Percentiles rank a stretch among this genome's conserved stretches.
phyloP scores from a whole-genome alignment of 306 rosid species.

The Comarum palustre region DNA sequence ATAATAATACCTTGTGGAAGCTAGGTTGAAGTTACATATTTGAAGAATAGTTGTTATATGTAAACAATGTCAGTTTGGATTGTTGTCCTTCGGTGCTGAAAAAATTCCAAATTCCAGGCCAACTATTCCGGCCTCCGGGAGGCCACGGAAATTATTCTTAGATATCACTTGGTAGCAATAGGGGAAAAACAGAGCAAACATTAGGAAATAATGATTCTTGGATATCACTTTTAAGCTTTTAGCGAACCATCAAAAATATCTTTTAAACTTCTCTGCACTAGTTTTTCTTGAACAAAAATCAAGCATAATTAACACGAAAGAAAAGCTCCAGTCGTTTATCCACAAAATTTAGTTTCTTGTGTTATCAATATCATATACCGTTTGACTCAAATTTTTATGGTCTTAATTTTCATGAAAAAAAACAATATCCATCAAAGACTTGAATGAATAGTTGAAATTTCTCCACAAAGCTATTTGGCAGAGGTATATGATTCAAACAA shows the following conservation, averaged over 20 bases:
- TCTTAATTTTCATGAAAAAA: background rate
- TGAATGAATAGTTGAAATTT: background rate
- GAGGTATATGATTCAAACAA: background rate
- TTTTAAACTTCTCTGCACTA: too few relatives aligned
- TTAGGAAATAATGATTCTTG: too few relatives aligned
- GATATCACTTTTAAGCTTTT: too few relatives aligned
- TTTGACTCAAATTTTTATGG: background rate
- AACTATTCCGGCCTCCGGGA: background rate
- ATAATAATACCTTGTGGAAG: background rate
- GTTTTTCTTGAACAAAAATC: too few relatives aligned
- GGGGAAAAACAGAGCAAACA: too few relatives aligned
- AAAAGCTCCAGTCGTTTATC: conserved; percentile 3
- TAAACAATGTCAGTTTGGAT: background rate
- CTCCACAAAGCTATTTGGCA: background rate
- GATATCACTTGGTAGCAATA: too few relatives aligned
- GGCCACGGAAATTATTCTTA: too few relatives aligned
- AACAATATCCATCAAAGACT: background rate
- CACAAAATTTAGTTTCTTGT: background rate
- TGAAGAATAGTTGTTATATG: background rate
- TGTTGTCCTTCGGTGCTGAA: background rate
- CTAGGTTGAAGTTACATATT: background rate
- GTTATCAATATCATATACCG: too few relatives aligned
- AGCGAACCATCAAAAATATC: too few relatives aligned
- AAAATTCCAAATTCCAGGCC: background rate
- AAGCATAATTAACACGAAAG: background rate